phyloP scores from a whole-genome alignment of 2,329 filamentous ascomycete genomes.

The Erysiphe pulchra region DNA sequence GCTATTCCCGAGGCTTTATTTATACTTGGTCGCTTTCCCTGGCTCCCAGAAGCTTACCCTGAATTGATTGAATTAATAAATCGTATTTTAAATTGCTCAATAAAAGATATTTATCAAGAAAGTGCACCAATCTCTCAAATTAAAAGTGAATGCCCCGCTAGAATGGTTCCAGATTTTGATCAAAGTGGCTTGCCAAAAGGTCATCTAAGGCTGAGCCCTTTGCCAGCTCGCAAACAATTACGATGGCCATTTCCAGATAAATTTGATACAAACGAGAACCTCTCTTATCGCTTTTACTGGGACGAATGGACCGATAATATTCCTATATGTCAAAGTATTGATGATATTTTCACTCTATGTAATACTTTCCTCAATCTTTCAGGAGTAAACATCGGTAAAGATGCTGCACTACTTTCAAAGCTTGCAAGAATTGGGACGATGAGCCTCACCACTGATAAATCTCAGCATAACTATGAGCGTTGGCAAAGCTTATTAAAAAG shows the following conservation, averaged over 20 bases:
- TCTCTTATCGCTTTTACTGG: constrained; percentile 83
- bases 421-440: constrained; percentile 62
- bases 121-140: constrained; percentile 10
- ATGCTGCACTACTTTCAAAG: constrained; percentile 53
- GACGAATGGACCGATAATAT: constrained; percentile 91
- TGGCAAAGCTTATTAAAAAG: constrained; percentile 73
- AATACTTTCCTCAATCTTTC: constrained; percentile 62
- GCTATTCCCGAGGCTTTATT: constrained; percentile 83
- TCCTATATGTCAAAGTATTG: constrained; percentile 68
- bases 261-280: constrained; percentile 45
- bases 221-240: constrained; percentile 37
- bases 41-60: constrained; percentile 65
- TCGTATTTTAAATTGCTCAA: constrained; percentile 58
- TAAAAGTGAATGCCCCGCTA: constrained; percentile 20
- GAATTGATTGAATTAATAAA: constrained; percentile 62
- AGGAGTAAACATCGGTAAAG: constrained; percentile 72
- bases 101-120: constrained; percentile 44
- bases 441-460: constrained; percentile 44
- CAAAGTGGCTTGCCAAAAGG: constrained; percentile 45
- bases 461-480: constrained; percentile 41
- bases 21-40: constrained; percentile 75
- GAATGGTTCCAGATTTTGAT: constrained; percentile 28
- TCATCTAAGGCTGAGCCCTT: constrained; percentile 31
- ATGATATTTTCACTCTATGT: constrained; percentile 75
- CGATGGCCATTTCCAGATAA: constrained; percentile 70